Base-by-base conservation (phyloP, 306 rosid species). In the Ochetophila trinervis region DNA sequence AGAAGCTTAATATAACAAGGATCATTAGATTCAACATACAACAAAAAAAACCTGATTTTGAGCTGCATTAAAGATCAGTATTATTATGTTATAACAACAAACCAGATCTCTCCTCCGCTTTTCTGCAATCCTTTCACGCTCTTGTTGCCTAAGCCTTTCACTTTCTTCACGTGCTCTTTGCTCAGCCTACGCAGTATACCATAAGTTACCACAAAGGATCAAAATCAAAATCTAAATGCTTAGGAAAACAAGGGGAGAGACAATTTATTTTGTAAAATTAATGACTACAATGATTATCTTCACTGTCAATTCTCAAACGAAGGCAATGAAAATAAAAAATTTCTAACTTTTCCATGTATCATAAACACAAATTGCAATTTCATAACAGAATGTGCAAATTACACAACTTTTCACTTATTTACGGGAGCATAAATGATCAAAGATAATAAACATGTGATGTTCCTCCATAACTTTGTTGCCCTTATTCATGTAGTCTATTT, bases 131-230 rank as follows among this genome's bases (percentile, higher is more conserved):
- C 80, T 88, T 76, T 93, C 99, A 24, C 97, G 96, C 77, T 90
- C 96, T 74, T 87, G 94, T 73, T 72, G 84, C 88, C 94, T 83
- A 16, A 93, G 88, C 83, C 80, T 87, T 74, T 93, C 97, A 71
- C 99, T 93, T 82, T 90, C 99, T 74, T 93, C 99, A 35, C 90
- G 96, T 69, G 97, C 99, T 80, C 94, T 80, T 83, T 90, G 97
- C 84, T 93, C 99, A 56, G 99, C 99, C 99, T 93, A 68, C 3
- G 66, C 2, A 19, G 54, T 17, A 27, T 63, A 68, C 32, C 49
- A 66, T 60, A 53, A 40, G 35, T 32, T 22, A 7, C 48, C 4
- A 35, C 55, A 74, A 34, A 59, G n/a, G 27, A 45, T 57, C 67
- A 30, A 45, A 66, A 35, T 58, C 51, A 22, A 27, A 59, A 17